Conservation (phyloP, 768 basidiomycete genomes). For the Postia placenta region DNA sequence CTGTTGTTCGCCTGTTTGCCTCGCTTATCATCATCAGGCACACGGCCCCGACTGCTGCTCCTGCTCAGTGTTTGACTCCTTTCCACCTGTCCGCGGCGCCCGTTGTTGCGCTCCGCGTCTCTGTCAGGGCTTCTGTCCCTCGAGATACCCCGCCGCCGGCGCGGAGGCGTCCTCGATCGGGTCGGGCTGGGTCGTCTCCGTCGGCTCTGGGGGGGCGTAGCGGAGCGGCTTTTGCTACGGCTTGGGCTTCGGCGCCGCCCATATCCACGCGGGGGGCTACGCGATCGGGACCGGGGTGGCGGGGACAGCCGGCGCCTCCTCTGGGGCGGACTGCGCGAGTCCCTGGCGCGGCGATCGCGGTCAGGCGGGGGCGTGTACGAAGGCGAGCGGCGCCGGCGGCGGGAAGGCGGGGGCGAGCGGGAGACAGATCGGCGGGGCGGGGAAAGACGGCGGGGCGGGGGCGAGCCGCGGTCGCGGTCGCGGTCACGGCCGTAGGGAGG, state of each 20-base stretch:
- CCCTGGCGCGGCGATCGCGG: slow-evolving; percentile 21
- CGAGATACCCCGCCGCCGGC: slow-evolving; percentile 8
- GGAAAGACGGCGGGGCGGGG: slow-evolving; percentile 13
- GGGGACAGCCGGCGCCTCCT: slow-evolving; percentile 27
- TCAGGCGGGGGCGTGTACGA: slow-evolving; percentile 44
- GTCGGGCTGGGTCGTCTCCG: slow-evolving; percentile 30
- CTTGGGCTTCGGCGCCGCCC: slow-evolving; percentile 19
- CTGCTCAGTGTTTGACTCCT: slow-evolving; percentile 22
- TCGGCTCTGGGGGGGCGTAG: slow-evolving; percentile 24
- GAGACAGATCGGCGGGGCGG: slow-evolving; percentile 15
- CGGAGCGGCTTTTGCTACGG: slow-evolving; percentile 30
- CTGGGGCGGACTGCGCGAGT: slow-evolving; percentile 51
- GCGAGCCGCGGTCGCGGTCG: slow-evolving; percentile 10
- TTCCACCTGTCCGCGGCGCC: background rate
- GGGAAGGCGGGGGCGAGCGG: slow-evolving; percentile 36
- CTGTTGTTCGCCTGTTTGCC: slow-evolving; percentile 4
- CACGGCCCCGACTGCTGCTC: slow-evolving; percentile 15
- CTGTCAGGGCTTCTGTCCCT: slow-evolving; percentile 9
- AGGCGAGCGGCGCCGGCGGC: slow-evolving; percentile 40
- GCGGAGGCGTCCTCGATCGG: slow-evolving; percentile 26
- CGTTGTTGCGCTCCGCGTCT: background rate
- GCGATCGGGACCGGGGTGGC: slow-evolving; percentile 21
- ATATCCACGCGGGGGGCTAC: slow-evolving; percentile 13
- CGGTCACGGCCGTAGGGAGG: slow-evolving; percentile 9
- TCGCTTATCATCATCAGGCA: slow-evolving; percentile 7